Conservation (phyloP, 2,329 filamentous ascomycete genomes). For the Venturia aucupariae region DNA sequence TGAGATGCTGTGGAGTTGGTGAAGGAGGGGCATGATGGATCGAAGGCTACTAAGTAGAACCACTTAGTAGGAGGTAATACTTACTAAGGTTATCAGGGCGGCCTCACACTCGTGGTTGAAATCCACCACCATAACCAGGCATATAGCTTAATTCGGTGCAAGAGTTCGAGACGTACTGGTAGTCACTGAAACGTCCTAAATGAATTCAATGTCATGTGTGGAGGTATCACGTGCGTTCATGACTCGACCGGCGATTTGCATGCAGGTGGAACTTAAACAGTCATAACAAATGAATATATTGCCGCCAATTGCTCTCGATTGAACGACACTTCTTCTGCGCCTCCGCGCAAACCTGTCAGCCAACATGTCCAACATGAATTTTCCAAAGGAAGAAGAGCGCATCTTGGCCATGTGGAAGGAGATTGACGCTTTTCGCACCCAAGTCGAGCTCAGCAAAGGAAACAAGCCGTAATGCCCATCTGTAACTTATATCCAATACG, state of each 20-base stretch:
- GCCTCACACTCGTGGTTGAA: too few species aligned
- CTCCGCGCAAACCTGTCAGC: background rate
- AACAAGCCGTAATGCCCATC: conserved; percentile 44
- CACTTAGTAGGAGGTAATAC: too few species aligned
- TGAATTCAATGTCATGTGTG: too few species aligned
- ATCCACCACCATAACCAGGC: too few species aligned
- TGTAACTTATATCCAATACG: background rate
- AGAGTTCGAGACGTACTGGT: background rate
- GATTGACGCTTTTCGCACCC: conserved; percentile 81
- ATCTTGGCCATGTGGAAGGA: conserved; percentile 82
- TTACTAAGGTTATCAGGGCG: too few species aligned
- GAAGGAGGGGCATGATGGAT: too few species aligned
- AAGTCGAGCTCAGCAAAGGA: conserved; percentile 77
- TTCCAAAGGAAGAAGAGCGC: conserved; percentile 81
- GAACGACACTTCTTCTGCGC: background rate
- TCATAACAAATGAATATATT: background rate
- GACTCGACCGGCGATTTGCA: background rate
- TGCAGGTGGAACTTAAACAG: too few species aligned
- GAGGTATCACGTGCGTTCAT: background rate
- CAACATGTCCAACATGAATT: conserved; percentile 53
- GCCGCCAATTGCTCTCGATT: background rate
- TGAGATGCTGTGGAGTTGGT: too few species aligned
- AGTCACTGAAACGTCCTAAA: too few species aligned
- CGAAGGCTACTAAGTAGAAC: too few species aligned
- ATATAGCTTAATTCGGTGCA: too few species aligned